phyloP scores from a whole-genome alignment of 1,139 yeast species.

The Nakaseomyces glabratus region DNA sequence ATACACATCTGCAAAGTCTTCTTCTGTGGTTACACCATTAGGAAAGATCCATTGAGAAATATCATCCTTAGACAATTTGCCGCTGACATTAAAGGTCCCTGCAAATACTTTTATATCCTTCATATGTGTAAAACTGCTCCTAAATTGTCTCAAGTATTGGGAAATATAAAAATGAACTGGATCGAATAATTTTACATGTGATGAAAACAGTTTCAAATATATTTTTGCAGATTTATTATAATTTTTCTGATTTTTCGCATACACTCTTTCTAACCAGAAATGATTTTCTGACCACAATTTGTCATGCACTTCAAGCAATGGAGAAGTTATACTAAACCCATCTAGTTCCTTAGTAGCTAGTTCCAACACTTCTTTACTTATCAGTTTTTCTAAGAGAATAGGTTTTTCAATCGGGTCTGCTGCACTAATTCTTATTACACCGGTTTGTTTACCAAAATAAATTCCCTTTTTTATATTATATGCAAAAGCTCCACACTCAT shows the following conservation, averaged over 20 bases:
- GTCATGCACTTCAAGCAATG: slow-evolving; percentile 44
- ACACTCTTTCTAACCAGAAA: slow-evolving; percentile 38
- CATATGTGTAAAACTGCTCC: slow-evolving; percentile 42
- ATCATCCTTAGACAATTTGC: slow-evolving; percentile 44
- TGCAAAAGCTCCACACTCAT: slow-evolving; percentile 58
- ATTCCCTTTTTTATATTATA: slow-evolving; percentile 42
- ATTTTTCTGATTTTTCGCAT: slow-evolving; percentile 30
- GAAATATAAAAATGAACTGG: slow-evolving; percentile 67
- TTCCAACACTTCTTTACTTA: slow-evolving; percentile 54
- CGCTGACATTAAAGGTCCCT: slow-evolving; percentile 68
- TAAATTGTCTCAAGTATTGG: slow-evolving; percentile 41
- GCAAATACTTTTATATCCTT: slow-evolving; percentile 48
- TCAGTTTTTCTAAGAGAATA: slow-evolving; percentile 47
- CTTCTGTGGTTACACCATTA: slow-evolving; percentile 11
- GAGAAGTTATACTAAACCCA: slow-evolving; percentile 32
- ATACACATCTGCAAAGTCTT: slow-evolving; percentile 53
- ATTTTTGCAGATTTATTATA: slow-evolving; percentile 25
- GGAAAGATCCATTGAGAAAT: slow-evolving; percentile 56
- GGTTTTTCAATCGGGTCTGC: slow-evolving; percentile 60
- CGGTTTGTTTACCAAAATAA: slow-evolving; percentile 58
- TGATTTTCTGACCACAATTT: slow-evolving; percentile 57
- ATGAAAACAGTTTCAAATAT: slow-evolving; percentile 24
- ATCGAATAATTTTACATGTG: slow-evolving; percentile 45
- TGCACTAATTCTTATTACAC: slow-evolving; percentile 56
- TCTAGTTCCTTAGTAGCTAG: slow-evolving; percentile 49